phyloP scores from a whole-genome alignment of 2,329 filamentous ascomycete genomes.

The Calonectria pseudoreteaudii region DNA sequence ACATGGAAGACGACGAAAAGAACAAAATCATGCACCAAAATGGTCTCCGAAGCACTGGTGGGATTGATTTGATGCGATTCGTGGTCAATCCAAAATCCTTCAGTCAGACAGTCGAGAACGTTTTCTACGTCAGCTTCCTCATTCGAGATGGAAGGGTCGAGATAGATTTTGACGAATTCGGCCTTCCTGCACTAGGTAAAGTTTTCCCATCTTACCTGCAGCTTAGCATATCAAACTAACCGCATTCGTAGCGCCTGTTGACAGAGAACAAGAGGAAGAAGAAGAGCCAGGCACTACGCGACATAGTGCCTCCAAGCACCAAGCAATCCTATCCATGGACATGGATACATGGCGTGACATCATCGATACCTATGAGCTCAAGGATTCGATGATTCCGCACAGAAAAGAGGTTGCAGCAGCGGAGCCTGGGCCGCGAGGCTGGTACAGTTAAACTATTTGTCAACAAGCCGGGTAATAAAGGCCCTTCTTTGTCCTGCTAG shows the following conservation, averaged over 20 bases:
- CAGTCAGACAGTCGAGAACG: slow-evolving; percentile 93
- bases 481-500: background rate
- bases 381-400: slow-evolving; percentile 86
- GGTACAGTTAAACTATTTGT: slow-evolving; percentile 68
- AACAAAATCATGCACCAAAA: slow-evolving; percentile 71
- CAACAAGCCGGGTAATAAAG: background rate
- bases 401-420: slow-evolving; percentile 69
- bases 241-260: slow-evolving; percentile 45
- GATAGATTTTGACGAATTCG: slow-evolving; percentile 78
- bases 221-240: slow-evolving; percentile 29
- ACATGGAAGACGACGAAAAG: slow-evolving; percentile 59
- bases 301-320: slow-evolving; percentile 75
- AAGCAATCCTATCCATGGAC: slow-evolving; percentile 90
- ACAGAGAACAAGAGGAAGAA: slow-evolving; percentile 59
- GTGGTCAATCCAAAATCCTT: slow-evolving; percentile 92
- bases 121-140: slow-evolving; percentile 96
- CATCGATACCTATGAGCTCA: slow-evolving; percentile 80
- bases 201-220: slow-evolving; percentile 33
- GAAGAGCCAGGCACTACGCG: slow-evolving; percentile 58
- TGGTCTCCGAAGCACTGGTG: slow-evolving; percentile 74
- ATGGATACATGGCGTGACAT: slow-evolving; percentile 85
- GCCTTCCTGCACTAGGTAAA: slow-evolving; percentile 84
- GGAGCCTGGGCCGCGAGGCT: slow-evolving; percentile 69
- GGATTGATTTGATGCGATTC: slow-evolving; percentile 85
- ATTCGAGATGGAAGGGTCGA: slow-evolving; percentile 86